Evolutionary conservation across 306 rosid genomes (phyloP).

Genomic region (Betula pendula): DNA sequence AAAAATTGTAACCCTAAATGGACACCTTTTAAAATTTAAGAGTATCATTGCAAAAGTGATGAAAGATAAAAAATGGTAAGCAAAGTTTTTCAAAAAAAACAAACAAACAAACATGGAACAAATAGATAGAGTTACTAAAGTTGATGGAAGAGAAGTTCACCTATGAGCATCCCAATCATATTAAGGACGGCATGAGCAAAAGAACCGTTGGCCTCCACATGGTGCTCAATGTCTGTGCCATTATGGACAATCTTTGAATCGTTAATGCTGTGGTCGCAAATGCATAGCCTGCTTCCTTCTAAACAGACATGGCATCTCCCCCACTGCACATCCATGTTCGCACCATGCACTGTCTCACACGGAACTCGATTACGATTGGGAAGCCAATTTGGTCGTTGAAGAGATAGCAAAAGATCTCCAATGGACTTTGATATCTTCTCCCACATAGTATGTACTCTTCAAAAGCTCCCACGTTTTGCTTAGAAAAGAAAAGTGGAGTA

Average conservation of each 20-base stretch:
- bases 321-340: conserved; percentile 26
- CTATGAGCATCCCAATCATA: conserved; percentile 85
- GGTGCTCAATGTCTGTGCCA: conserved; percentile 19
- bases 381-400: conserved; percentile 23
- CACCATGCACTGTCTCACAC: conserved; percentile 29
- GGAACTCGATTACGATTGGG: conserved; percentile 30
- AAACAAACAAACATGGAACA: too few species aligned
- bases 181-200: conserved; percentile 62
- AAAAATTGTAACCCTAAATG: too few species aligned
- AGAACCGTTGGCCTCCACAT: conserved; percentile 48
- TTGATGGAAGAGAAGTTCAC: conserved; percentile 26
- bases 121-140: too few species aligned
- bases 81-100: too few species aligned
- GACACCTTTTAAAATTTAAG: too few species aligned
- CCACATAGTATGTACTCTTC: not conserved
- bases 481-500: not conserved
- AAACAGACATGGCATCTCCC: conserved; percentile 40
- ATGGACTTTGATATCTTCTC: conserved; percentile 37
- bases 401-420: not conserved
- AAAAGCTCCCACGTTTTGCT: too few species aligned
- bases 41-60: too few species aligned
- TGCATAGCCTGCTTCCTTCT: conserved; percentile 48
- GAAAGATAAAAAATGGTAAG: too few species aligned
- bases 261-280: conserved; percentile 33
- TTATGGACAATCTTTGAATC: not conserved